Conservation (phyloP, 768 basidiomycete species). For the Amanita polypyramis region DNA sequence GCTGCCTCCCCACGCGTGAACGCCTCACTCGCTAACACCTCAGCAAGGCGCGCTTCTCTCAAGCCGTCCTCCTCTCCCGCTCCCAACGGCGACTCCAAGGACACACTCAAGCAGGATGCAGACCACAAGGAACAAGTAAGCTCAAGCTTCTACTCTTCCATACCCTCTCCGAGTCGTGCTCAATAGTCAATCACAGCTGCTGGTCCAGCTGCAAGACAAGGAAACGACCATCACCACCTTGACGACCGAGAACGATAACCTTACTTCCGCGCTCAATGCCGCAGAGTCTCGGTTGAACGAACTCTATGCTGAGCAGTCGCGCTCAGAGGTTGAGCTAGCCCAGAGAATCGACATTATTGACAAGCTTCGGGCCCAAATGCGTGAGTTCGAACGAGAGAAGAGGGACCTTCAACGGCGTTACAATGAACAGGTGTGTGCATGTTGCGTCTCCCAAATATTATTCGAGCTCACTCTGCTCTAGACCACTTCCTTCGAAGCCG, state of each 20-base stretch:
- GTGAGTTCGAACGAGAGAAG: slow-evolving; percentile 85
- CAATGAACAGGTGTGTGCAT: slow-evolving; percentile 66
- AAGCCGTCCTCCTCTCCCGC: slow-evolving; percentile 28
- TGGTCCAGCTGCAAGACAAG: slow-evolving; percentile 70
- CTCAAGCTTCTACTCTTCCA: slow-evolving; percentile 8
- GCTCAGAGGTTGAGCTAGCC: slow-evolving; percentile 74
- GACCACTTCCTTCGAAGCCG: slow-evolving; percentile 85
- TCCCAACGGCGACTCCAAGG: slow-evolving; percentile 37
- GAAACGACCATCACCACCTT: slow-evolving; percentile 57
- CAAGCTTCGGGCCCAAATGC: slow-evolving; percentile 70
- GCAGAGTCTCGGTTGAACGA: slow-evolving; percentile 71
- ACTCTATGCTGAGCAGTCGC: slow-evolving; percentile 70
- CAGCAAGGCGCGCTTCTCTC: slow-evolving; percentile 39
- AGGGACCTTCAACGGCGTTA: slow-evolving; percentile 74
- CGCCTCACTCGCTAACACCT: slow-evolving; percentile 38
- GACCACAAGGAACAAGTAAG: slow-evolving; percentile 74
- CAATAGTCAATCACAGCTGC: slow-evolving; percentile 36
- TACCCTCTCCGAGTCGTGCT: slow-evolving; percentile 3
- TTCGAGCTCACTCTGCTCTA: slow-evolving; percentile 21
- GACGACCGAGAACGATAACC: slow-evolving; percentile 50
- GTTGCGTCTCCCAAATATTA: slow-evolving; percentile 3
- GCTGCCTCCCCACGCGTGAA: slow-evolving; percentile 47
- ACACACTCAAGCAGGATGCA: slow-evolving; percentile 66
- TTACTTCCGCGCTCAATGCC: slow-evolving; percentile 52
- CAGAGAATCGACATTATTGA: slow-evolving; percentile 77